A percentile compares a stretch with the other conserved stretches of the same genome.
phyloP scores from a whole-genome alignment of 768 basidiomycete genomes.

The Chalciporus piperatus region DNA sequence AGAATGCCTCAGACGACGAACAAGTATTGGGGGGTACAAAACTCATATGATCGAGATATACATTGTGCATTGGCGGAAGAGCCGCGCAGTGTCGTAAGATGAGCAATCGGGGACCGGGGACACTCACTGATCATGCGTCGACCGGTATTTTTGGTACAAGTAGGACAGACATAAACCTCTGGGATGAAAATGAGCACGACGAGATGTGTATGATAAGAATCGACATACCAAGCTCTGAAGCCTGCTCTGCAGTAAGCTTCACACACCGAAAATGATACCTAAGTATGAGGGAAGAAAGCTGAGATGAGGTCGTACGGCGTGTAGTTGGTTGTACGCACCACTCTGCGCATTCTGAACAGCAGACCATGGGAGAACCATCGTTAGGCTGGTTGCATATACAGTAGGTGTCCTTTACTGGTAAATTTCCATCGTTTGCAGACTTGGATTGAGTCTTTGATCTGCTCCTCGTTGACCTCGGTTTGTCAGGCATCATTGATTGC shows the following conservation, averaged over 20 bases:
- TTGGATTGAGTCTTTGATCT: conserved; percentile 24
- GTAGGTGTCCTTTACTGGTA: conserved; percentile 22
- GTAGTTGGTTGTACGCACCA: conserved; percentile 49
- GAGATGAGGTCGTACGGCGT: conserved; percentile 5
- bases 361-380: conserved; percentile 81
- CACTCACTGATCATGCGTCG: conserved; percentile 77
- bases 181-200: conserved; percentile 14
- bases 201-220: not conserved
- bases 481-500: conserved; percentile 8
- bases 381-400: conserved; percentile 70
- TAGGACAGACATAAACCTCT: conserved; percentile 61
- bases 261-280: conserved; percentile 90
- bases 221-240: conserved; percentile 76
- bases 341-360: conserved; percentile 65
- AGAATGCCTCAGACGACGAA: conserved; percentile 34
- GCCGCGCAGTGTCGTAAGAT: conserved; percentile 27
- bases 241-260: conserved; percentile 55
- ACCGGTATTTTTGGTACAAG: conserved; percentile 60
- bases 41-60: conserved; percentile 36
- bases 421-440: conserved; percentile 15
- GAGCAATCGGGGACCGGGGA: conserved; percentile 33
- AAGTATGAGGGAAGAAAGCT: not conserved
- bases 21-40: conserved; percentile 34
- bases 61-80: conserved; percentile 28
- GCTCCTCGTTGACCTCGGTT: conserved; percentile 9